Base-by-base conservation (phyloP, 2,329 filamentous ascomycete genomes). In the Lachnellula hyalina region DNA sequence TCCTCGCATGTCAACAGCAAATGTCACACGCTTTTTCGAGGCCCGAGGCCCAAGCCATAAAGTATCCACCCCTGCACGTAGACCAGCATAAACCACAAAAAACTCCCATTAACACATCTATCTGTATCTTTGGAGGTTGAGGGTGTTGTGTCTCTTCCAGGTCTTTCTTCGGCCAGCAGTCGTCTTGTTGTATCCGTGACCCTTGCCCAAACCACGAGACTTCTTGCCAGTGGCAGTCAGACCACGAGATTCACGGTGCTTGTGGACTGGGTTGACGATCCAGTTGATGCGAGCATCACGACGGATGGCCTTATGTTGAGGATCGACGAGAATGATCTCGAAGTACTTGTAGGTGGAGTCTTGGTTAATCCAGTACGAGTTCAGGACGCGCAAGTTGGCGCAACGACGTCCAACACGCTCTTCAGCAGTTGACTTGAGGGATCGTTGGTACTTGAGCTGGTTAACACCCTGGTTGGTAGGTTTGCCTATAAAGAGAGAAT, bases 291-390 rank as follows among this genome's bases (percentile, higher is more conserved):
- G 92, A 73, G 94, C 82, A 78, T 99, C 94, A 74, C 89, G 90
- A 78, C 94, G 94, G 85, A 99, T 99, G 74, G 94, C 94, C 86
- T 97, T 97, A 90, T 99, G 94, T 83, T 95, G 89, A 76, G 94
- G 94, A 83, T 99, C 94, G 75, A 99, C 93, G 74, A 96, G 90
- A 83, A 99, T 97, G 79, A 97, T 87, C 82, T 99, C 94, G 84
- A 85, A 99, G 89, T 99, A 99, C 86, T 99, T 99, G 90, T 97
- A 99, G 80, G 94, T 99, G 61, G 92, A 96, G 84, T 99, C 94
- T 85, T 97, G 91, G 89, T 99, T 99, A 84, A 99, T 90, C 95
- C 95, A 99, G 92, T 99, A 99, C 64, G 93, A 97, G 89, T 99
- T 99, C 74, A 99, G 89, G 74, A 99, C 94, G 75, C 94, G 91